Conservation (phyloP, 768 basidiomycete genomes). For the Lanmaoa pseudosensibilis region DNA sequence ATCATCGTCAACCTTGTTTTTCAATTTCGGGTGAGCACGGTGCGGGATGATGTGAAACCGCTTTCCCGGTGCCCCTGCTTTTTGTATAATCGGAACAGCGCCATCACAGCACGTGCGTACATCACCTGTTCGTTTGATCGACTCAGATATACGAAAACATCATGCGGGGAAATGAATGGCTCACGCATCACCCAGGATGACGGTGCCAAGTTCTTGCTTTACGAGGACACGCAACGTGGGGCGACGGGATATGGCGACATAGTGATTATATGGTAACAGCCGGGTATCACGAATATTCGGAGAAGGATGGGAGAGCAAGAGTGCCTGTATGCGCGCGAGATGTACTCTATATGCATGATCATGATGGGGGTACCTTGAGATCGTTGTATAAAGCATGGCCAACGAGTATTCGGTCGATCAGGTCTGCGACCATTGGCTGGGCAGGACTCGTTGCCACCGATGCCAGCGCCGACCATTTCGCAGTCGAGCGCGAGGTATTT, state of each 20-base stretch:
- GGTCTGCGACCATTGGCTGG: conserved; percentile 71
- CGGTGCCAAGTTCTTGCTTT: conserved; percentile 71
- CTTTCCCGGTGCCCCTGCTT: conserved; percentile 82
- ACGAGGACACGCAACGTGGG: conserved; percentile 76
- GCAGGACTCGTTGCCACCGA: conserved; percentile 39
- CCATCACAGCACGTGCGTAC: conserved; percentile 95
- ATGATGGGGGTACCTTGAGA: conserved; percentile 52
- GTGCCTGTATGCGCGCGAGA: conserved; percentile 37
- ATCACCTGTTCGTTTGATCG: conserved; percentile 56
- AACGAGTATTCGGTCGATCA: conserved; percentile 76
- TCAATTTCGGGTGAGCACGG: not conserved
- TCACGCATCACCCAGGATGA: conserved; percentile 83
- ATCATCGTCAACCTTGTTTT: not conserved
- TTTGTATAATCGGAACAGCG: conserved; percentile 80
- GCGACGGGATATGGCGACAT: conserved; percentile 59
- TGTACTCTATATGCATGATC: not conserved
- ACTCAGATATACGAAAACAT: not conserved
- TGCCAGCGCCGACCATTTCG: too few relatives aligned
- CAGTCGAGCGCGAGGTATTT: too few relatives aligned
- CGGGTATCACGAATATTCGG: conserved; percentile 71
- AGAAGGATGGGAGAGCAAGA: conserved; percentile 71
- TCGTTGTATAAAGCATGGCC: conserved; percentile 94
- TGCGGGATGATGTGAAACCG: conserved; percentile 24
- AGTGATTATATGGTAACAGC: conserved; percentile 55
- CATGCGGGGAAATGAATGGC: conserved; percentile 21